phyloP scores from a whole-genome alignment of 305 asterid genomes.

The Coffea humblotiana region DNA sequence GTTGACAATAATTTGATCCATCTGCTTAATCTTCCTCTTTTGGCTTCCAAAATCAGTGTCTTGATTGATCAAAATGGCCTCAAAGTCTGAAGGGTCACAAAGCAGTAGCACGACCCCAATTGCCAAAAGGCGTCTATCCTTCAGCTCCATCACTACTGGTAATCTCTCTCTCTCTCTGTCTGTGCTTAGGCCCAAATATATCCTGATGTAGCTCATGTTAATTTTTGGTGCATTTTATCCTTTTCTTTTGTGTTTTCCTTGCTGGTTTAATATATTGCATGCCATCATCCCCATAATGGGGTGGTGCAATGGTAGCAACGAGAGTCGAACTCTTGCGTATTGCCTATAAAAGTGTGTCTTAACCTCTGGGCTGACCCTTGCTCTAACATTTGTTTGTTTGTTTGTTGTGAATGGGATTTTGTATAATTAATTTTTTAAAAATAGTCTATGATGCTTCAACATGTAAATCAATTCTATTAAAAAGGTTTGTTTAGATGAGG shows the following conservation, averaged over 20 bases:
- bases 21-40: not conserved
- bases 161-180: not conserved
- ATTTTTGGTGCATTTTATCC: not conserved
- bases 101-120: conserved; percentile 4
- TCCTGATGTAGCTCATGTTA: not conserved
- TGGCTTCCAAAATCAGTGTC: not conserved
- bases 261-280: no score
- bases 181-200: no score
- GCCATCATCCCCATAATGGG: no score
- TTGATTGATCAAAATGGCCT: not conserved
- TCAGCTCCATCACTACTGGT: not conserved
- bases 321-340: no score
- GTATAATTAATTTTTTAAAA: not conserved
- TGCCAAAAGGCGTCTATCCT: not conserved
- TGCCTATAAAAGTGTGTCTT: no score
- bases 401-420: not conserved
- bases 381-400: not conserved
- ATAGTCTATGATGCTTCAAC: no score
- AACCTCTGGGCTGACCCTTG: no score
- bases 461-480: no score
- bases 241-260: not conserved
- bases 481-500: no score
- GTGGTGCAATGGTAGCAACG: no score
- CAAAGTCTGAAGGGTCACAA: not conserved
- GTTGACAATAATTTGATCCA: not conserved